A percentile compares a stretch with the other conserved stretches of the same genome.
These are phyloP conservation scores for Ilyonectria sp. DNA, from an alignment of 2,329 filamentous ascomycete species.

Conservation along the genomic window DNA sequence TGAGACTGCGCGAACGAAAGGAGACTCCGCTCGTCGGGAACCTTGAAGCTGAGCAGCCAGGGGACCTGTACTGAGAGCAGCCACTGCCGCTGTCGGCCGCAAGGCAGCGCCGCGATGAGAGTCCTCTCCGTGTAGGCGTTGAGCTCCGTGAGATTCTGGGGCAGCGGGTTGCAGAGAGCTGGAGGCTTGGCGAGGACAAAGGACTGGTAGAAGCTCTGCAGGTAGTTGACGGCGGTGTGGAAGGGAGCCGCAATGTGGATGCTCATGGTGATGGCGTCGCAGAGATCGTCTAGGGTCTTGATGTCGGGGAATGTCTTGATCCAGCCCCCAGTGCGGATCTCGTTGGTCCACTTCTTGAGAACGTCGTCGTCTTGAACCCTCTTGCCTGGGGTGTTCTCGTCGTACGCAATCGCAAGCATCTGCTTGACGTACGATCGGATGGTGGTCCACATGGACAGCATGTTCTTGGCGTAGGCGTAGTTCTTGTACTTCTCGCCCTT, in stretches of 20 bases:
- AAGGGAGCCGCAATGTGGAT: slow-evolving; percentile 67
- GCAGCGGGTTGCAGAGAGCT: slow-evolving; percentile 54
- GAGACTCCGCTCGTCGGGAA: slow-evolving; percentile 57
- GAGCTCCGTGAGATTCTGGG: slow-evolving; percentile 50
- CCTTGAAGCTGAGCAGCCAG: slow-evolving; percentile 61
- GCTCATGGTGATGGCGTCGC: slow-evolving; percentile 65
- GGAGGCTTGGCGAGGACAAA: slow-evolving; percentile 64
- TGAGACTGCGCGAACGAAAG: slow-evolving; percentile 58
- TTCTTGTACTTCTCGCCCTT: slow-evolving; percentile 59
- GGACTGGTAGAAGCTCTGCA: slow-evolving; percentile 65
- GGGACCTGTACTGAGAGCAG: slow-evolving; percentile 62
- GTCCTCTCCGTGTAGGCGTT: slow-evolving; percentile 46
- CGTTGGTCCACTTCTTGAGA: slow-evolving; percentile 58
- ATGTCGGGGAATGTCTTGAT: slow-evolving; percentile 61
- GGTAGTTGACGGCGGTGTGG: slow-evolving; percentile 67
- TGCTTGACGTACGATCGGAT: slow-evolving; percentile 59
- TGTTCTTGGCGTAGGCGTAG: slow-evolving; percentile 64
- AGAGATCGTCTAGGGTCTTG: slow-evolving; percentile 57
- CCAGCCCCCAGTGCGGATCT: slow-evolving; percentile 57
- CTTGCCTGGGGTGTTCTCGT: slow-evolving; percentile 51
- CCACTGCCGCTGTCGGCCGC: slow-evolving; percentile 60
- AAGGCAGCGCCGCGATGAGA: slow-evolving; percentile 58
- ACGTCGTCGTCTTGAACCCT: slow-evolving; percentile 45
- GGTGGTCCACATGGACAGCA: slow-evolving; percentile 60
- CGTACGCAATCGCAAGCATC: slow-evolving; percentile 55